phyloP scores from a whole-genome alignment of 2,329 filamentous ascomycete species.

The Colletotrichum australisinense region DNA sequence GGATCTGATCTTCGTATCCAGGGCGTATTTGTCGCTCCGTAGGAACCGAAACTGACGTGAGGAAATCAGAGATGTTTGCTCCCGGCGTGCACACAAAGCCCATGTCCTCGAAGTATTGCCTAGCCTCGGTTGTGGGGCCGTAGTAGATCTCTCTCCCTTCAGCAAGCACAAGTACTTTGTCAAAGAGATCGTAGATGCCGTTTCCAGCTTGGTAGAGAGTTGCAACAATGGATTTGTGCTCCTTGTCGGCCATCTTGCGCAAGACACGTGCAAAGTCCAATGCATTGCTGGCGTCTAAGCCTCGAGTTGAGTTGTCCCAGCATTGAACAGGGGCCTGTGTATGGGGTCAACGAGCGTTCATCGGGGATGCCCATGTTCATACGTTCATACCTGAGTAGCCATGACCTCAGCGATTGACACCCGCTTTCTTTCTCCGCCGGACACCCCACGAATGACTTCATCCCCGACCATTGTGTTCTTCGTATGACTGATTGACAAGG shows the following conservation, averaged over 20 bases:
- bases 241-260: conserved; percentile 74
- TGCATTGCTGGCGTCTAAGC: conserved; percentile 78
- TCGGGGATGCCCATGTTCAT: background rate
- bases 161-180: conserved; percentile 80
- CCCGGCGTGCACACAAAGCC: conserved; percentile 75
- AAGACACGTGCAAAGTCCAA: conserved; percentile 76
- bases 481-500: conserved; percentile 77
- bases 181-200: conserved; percentile 77
- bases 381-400: conserved; percentile 36
- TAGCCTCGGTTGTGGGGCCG: conserved; percentile 69
- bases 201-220: conserved; percentile 80
- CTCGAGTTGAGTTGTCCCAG: conserved; percentile 81
- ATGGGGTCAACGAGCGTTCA: conserved; percentile 41
- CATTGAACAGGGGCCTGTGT: conserved; percentile 64
- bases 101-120: conserved; percentile 73
- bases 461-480: conserved; percentile 76
- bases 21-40: conserved; percentile 75
- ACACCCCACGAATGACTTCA: conserved; percentile 72
- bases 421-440: conserved; percentile 76
- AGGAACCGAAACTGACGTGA: conserved; percentile 79
- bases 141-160: conserved; percentile 83
- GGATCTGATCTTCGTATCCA: conserved; percentile 74
- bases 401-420: conserved; percentile 80
- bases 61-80: conserved; percentile 76
- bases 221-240: conserved; percentile 70